Conservation (phyloP, 306 rosid genomes). For the Ochetophila trinervis region DNA sequence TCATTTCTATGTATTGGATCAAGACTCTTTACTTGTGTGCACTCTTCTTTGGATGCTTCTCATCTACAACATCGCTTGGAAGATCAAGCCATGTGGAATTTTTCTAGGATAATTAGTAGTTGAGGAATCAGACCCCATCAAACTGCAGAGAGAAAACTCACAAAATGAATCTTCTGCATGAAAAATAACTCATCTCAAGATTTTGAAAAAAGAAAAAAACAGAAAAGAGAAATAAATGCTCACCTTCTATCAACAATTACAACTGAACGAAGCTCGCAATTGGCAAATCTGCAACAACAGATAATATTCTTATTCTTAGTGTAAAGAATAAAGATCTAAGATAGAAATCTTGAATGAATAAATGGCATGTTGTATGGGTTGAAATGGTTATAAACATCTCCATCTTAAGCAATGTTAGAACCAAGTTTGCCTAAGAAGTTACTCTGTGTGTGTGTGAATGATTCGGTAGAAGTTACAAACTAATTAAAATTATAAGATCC, state of each 20-base stretch:
- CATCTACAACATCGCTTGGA: conserved; percentile 67
- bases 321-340: too few species aligned
- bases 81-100: conserved; percentile 69
- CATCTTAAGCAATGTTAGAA: too few species aligned
- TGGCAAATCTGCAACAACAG: conserved; percentile 61
- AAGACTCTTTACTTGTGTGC: conserved; percentile 18
- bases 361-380: neutral
- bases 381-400: neutral
- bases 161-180: conserved; percentile 5
- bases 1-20: neutral
- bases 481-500: too few species aligned
- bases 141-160: conserved; percentile 40
- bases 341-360: neutral
- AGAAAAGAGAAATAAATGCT: too few species aligned
- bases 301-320: conserved; percentile 14
- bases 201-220: conserved; percentile 8
- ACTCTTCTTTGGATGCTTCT: conserved; percentile 40
- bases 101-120: conserved; percentile 70
- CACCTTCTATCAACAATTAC: conserved; percentile 72
- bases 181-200: neutral
- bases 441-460: too few species aligned
- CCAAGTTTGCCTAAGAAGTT: too few species aligned
- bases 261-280: conserved; percentile 90
- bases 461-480: too few species aligned
- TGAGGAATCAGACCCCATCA: conserved; percentile 57